Evolutionary conservation across 2,329 filamentous ascomycete species (phyloP).

Genomic region (Reticulascus tulasneorum): DNA sequence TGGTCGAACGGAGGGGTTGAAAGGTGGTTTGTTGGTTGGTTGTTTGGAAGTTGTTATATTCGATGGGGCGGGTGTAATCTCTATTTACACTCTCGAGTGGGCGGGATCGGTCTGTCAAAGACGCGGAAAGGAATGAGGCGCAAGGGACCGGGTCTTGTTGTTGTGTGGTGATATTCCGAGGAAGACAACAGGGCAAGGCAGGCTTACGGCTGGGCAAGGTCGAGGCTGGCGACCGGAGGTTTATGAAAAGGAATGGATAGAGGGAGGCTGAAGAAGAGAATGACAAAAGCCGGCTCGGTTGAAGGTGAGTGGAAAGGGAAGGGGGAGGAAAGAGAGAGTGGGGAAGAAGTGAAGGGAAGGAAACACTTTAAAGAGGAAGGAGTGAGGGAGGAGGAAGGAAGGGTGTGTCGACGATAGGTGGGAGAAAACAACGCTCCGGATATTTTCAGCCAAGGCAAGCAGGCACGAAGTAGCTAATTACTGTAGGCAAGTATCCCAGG

Average conservation of each 20-base stretch:
- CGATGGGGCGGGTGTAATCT: no score
- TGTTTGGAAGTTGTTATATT: no score
- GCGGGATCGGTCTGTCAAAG: constrained; percentile 55
- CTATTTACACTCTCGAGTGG: constrained; percentile 18
- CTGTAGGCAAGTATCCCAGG: no score
- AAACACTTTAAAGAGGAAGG: constrained; percentile 18
- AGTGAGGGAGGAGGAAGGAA: constrained; percentile 5
- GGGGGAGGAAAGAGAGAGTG: constrained; percentile 6
- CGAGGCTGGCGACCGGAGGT: constrained; percentile 17
- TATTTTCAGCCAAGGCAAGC: neutral
- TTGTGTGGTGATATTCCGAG: constrained; percentile 11
- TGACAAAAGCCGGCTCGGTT: constrained; percentile 12
- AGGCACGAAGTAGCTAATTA: no score
- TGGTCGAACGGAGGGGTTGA: no score
- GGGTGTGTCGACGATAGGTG: constrained; percentile 4
- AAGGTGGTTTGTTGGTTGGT: constrained; percentile 8
- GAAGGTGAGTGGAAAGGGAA: constrained; percentile 11
- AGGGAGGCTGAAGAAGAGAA: constrained; percentile 10
- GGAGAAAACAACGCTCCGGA: constrained; percentile 3
- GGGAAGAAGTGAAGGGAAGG: constrained; percentile 10
- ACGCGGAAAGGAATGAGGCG: constrained; percentile 39
- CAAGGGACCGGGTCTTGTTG: constrained; percentile 26
- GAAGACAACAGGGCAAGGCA: constrained; percentile 3
- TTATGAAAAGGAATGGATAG: constrained; percentile 15
- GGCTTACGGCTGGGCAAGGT: constrained; percentile 6